Evolutionary conservation across 202 grass and related monocot genomes (phyloP), one percentile per base, ranked within the genome.

Genomic region (Dendrocalamus latiflorus): DNA sequence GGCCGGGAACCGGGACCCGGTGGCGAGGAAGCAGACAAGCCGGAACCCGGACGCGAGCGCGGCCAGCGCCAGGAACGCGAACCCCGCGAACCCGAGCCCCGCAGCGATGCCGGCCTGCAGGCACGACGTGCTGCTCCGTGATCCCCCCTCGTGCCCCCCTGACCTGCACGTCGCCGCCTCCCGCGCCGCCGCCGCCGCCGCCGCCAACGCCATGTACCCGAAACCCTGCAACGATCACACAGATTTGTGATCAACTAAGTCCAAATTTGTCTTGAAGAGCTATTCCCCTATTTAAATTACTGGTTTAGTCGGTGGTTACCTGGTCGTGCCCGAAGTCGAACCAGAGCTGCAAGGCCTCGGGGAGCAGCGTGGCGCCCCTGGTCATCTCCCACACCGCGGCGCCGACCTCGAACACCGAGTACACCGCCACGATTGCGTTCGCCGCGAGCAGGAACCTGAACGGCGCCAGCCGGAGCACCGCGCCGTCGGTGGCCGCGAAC

Each of bases 261-360:
- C 8, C 53, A n/a, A n/a, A n/a, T n/a, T n/a, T n/a, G n/a, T n/a
- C n/a, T n/a, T n/a, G n/a, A n/a, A n/a, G n/a, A n/a, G n/a, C n/a
- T n/a, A n/a, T n/a, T n/a, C n/a, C n/a, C n/a, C n/a, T n/a, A n/a
- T n/a, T n/a, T n/a, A n/a, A 21, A 22, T 6, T 36, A 1, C 60
- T 36, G 10, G 55, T 26, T 26, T 60, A 17, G 33, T 42, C n/a
- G n/a, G n/a, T 1, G 4, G 5, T 15, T 68, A 92, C 93, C 88
- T 94, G 95, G 78, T 98, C 95, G 89, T 94, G 95, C 3, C 62
- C 75, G 82, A 94, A 98, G 83, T 98, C 95, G 85, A 94, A 98
- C 92, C 88, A 94, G 82, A 98, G 90, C 86, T 93, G 95, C 58
- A 91, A 1, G 57, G 76, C 18, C 80, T 94, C 92, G 1, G 92